phyloP scores from a whole-genome alignment of 441 rosid species.

The Metrosideros polymorpha region DNA sequence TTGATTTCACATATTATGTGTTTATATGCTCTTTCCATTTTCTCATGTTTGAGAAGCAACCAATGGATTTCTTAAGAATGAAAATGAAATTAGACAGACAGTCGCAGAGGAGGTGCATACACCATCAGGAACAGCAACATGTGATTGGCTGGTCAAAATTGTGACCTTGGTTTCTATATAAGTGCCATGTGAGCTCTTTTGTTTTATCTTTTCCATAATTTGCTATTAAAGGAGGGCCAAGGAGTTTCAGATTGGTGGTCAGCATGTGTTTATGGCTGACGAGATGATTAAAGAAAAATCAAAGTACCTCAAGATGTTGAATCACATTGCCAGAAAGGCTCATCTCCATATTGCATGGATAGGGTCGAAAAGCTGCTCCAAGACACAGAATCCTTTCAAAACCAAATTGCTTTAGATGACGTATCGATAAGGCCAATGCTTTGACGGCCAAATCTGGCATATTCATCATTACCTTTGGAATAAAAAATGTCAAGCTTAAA shows the following conservation, averaged over 20 bases:
- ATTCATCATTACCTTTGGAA: constrained; percentile 50
- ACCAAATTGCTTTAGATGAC: constrained; percentile 85
- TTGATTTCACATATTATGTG: background rate
- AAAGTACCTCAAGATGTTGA: constrained; percentile 83
- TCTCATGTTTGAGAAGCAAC: background rate
- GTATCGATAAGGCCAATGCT: constrained; percentile 62
- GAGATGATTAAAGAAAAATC: background rate
- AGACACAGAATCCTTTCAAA: constrained; percentile 66
- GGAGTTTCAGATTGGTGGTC: background rate
- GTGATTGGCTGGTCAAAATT: background rate
- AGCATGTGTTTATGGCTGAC: background rate
- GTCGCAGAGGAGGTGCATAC: background rate
- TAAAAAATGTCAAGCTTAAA: constrained; percentile 1
- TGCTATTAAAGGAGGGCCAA: background rate
- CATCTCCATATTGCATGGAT: constrained; percentile 71
- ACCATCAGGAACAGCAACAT: background rate
- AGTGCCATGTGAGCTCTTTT: background rate
- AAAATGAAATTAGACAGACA: background rate
- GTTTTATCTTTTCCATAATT: background rate
- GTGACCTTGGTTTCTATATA: background rate
- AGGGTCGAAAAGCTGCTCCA: constrained; percentile 64
- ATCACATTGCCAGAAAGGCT: constrained; percentile 77
- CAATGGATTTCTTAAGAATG: background rate
- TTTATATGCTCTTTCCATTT: background rate
- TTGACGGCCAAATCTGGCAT: constrained; percentile 85